Percentiles rank a stretch among this genome's conserved stretches.
Evolutionary conservation across 169 alveolate species (phyloP).

Genomic region (Cytauxzoon felis): DNA sequence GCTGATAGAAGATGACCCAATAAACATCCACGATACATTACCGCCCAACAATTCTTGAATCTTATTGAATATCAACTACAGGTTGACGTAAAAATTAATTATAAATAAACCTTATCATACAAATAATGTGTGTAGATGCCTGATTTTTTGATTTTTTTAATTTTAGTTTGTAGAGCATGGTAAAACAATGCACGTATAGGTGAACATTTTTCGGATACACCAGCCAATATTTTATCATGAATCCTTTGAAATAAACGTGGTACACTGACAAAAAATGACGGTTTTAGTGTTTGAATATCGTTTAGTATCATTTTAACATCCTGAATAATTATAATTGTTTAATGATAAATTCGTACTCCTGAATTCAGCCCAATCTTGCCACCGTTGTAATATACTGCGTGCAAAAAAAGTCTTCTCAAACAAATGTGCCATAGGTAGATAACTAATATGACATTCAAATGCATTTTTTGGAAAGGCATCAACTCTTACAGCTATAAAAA

Average conservation of each 20-base stretch:
- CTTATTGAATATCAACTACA: slow-evolving; percentile 69
- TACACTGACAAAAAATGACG: slow-evolving; percentile 91
- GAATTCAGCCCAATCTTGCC: slow-evolving; percentile 83
- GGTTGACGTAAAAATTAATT: too few relatives aligned
- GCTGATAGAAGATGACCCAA: slow-evolving; percentile 88
- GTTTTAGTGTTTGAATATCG: slow-evolving; percentile 87
- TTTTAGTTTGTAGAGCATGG: slow-evolving; percentile 66
- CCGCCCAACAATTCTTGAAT: slow-evolving; percentile 88
- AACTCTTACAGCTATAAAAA: slow-evolving; percentile 1
- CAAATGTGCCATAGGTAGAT: slow-evolving; percentile 93
- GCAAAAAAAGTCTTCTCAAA: slow-evolving; percentile 85
- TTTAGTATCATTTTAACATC: slow-evolving; percentile 82
- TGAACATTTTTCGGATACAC: slow-evolving; percentile 67
- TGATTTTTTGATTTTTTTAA: slow-evolving; percentile 34
- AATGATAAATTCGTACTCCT: slow-evolving; percentile 66
- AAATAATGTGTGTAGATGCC: slow-evolving; percentile 65
- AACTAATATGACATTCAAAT: slow-evolving; percentile 64
- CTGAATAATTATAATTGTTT: neutral
- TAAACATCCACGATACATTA: slow-evolving; percentile 76
- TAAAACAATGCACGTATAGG: slow-evolving; percentile 70
- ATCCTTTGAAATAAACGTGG: slow-evolving; percentile 91
- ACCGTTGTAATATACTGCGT: slow-evolving; percentile 69
- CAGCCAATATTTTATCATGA: slow-evolving; percentile 81
- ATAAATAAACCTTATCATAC: slow-evolving; percentile 72
- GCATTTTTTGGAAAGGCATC: slow-evolving; percentile 7